Evolutionary conservation across 2,329 filamentous ascomycete genomes (phyloP), one percentile per base, ranked within the genome.

Genomic region (Clathrospora elynae): DNA sequence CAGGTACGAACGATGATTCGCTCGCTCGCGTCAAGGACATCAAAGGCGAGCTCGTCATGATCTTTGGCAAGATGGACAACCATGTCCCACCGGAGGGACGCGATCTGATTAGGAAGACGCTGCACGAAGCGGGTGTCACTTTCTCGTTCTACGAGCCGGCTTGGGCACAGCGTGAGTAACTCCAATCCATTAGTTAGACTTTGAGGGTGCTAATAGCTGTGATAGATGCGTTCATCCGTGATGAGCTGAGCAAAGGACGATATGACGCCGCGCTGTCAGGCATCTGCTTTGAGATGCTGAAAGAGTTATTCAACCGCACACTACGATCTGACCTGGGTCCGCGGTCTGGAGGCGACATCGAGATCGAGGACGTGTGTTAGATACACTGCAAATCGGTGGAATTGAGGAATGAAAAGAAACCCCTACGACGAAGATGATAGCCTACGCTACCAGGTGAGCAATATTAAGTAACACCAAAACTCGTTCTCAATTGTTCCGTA

Each of bases 201-300:
- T 10, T 6, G 22, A 14, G 14, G 1, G 12, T 37, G 30, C 40
- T 39, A 13, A 38, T 18, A 5, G 4, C 7, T 23, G 2, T 14
- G 39, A 36, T 49, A 80, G 79, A 95, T 74, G 91, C 91, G 4
- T 96, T 96, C 66, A 95, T 96, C 67, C 80, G 91, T 12, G 91
- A 96, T 63, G 91, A 96, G 75, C 76, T 93, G 46, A 90, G 87
- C 70, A 96, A 96, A 73, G 91, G 90, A n/a, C 80, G 91, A 17
- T 96, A 96, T 64, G 91, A 96, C 67, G 88, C 91, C 1, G 89
- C 88, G 13, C 79, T 96, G 43, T 84, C 85, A 3, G 92, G 90
- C 65, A 81, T 92, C 23, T 96, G 91, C 74, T 96, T 95, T 66
- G 88, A 95, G 76, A 86, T 96, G 70, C 72, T 96, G 59, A 76